phyloP scores from a whole-genome alignment of 176 grass and related monocot genomes.

The Oryza meridionalis region DNA sequence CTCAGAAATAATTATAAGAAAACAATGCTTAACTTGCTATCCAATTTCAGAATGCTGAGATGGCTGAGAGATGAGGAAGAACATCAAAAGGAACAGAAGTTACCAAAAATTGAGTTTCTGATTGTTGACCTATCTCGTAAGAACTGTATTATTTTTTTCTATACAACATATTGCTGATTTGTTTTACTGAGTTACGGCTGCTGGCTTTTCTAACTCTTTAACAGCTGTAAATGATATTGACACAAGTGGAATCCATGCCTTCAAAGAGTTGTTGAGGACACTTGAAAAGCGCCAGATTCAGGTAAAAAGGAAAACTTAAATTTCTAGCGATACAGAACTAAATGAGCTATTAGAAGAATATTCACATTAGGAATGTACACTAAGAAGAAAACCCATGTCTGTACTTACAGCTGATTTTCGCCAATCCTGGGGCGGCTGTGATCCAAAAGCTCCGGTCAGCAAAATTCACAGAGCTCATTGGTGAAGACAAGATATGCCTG shows the following conservation, averaged over 20 bases:
- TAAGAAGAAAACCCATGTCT: constrained; percentile 37
- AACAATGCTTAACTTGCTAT: neutral
- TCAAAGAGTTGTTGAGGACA: constrained; percentile 58
- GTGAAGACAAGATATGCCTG: constrained; percentile 70
- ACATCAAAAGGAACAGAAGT: constrained; percentile 40
- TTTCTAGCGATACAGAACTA: neutral
- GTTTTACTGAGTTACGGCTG: neutral
- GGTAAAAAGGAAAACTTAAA: constrained; percentile 34
- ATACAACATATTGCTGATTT: neutral
- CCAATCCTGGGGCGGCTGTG: constrained; percentile 69
- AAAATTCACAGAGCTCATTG: constrained; percentile 58
- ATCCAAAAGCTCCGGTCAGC: constrained; percentile 68
- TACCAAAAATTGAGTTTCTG: constrained; percentile 55
- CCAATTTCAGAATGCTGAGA: constrained; percentile 77
- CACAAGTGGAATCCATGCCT: constrained; percentile 75
- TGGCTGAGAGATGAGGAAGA: constrained; percentile 93
- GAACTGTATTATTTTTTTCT: constrained; percentile 10
- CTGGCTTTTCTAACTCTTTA: neutral
- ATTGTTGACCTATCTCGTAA: constrained; percentile 92
- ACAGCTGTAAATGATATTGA: constrained; percentile 85
- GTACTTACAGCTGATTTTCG: constrained; percentile 61
- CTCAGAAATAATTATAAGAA: neutral
- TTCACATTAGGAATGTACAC: neutral
- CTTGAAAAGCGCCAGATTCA: constrained; percentile 67
- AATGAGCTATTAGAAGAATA: constrained; percentile 2